These are phyloP conservation scores for Pythium biforme DNA, from an alignment of 352 stramenopile genomes.

Conservation along the genomic window DNA sequence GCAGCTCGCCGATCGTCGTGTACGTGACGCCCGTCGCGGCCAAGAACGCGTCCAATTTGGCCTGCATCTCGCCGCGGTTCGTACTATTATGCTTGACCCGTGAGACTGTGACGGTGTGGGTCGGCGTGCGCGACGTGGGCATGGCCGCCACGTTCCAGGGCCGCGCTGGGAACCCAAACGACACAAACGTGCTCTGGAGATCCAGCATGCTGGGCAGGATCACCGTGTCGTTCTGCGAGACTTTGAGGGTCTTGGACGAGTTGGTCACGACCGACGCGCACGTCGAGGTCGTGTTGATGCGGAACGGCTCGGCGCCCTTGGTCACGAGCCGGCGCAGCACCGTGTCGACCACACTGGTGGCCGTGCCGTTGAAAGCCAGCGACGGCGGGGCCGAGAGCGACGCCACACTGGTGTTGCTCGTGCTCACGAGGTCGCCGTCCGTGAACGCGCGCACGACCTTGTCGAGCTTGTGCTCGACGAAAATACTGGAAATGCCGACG, in stretches of 20 bases:
- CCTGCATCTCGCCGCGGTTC: background rate
- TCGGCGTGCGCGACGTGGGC: constrained; percentile 7
- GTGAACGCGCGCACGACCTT: constrained; percentile 36
- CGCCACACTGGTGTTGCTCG: no score
- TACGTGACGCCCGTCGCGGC: background rate
- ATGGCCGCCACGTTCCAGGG: constrained; percentile 43
- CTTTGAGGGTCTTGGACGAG: constrained; percentile 21
- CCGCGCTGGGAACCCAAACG: constrained; percentile 41
- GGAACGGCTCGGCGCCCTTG: constrained; percentile 1
- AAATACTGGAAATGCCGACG: constrained; percentile 37
- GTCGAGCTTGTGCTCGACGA: constrained; percentile 35
- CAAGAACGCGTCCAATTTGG: constrained; percentile 1
- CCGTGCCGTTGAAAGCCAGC: background rate
- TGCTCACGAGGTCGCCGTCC: constrained; percentile 24
- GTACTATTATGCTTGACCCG: background rate
- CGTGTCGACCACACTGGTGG: constrained; percentile 4
- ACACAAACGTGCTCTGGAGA: constrained; percentile 21
- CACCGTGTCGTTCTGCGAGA: constrained; percentile 15
- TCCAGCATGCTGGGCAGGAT: constrained; percentile 21
- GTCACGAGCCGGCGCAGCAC: constrained; percentile 3
- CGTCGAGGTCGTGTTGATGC: constrained; percentile 5
- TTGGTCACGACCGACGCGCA: constrained; percentile 6
- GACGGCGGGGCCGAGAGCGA: background rate
- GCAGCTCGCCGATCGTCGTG: constrained; percentile 9
- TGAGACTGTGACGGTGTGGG: background rate